Percentiles rank a stretch among this genome's conserved stretches.
Conservation (phyloP, 352 stramenopile genomes). For the Phytophthora macrochlamydospora region DNA sequence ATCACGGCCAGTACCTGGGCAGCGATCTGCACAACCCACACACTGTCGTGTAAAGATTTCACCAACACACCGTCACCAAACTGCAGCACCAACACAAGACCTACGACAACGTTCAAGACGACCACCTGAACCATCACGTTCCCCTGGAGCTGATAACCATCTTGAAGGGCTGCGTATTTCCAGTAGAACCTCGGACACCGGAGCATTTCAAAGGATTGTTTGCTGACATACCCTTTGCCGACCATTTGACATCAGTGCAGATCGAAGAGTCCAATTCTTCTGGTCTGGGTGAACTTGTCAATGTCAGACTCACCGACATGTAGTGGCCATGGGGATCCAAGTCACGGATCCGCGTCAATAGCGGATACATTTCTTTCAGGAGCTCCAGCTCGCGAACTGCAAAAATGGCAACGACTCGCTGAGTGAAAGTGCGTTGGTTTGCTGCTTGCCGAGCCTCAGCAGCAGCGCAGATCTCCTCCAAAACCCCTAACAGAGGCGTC, state of each 20-base stretch:
- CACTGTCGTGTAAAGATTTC: conserved; percentile 9
- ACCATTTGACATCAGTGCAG: conserved; percentile 11
- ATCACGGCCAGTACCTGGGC: conserved; percentile 4
- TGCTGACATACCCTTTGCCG: background rate
- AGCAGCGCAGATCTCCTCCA: conserved; percentile 39
- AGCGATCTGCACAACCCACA: conserved; percentile 19
- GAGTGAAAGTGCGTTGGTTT: conserved; percentile 7
- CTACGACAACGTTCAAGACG: conserved; percentile 17
- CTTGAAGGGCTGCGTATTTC: conserved; percentile 11
- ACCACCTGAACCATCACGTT: conserved; percentile 14
- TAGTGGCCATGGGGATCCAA: conserved; percentile 28
- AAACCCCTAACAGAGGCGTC: conserved; percentile 47
- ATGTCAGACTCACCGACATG: conserved; percentile 24
- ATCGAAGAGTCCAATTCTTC: conserved; percentile 15
- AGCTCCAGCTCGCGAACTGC: conserved; percentile 45
- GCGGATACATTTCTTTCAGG: conserved; percentile 42
- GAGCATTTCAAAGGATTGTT: conserved; percentile 3
- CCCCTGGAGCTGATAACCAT: background rate
- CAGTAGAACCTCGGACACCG: background rate
- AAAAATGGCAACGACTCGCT: conserved; percentile 44
- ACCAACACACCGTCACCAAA: conserved; percentile 19
- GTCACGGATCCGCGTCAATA: conserved; percentile 28
- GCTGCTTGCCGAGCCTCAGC: conserved; percentile 19
- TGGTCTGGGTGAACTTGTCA: conserved; percentile 30
- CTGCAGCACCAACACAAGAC: conserved; percentile 10